Percentiles rank a stretch among this genome's conserved stretches.
Conservation (phyloP, 352 stramenopile species). For the Globisporangium splendens region DNA sequence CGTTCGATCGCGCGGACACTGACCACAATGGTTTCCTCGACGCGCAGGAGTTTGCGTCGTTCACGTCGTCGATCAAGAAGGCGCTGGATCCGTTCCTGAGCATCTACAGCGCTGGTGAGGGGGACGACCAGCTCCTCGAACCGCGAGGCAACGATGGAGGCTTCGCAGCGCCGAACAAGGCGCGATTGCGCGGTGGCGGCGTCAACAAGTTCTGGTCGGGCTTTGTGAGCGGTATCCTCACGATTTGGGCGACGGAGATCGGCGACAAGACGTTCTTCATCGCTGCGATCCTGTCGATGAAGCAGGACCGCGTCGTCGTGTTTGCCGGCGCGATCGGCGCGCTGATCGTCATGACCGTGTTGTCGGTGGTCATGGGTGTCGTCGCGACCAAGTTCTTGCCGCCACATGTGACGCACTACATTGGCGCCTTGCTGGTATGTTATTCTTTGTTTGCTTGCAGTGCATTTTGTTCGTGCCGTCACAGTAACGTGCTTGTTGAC, state of each 20-base stretch:
- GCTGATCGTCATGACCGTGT: constrained; percentile 96
- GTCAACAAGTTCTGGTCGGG: constrained; percentile 85
- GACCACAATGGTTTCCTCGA: constrained; percentile 76
- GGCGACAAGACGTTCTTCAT: constrained; percentile 99
- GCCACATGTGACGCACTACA: constrained; percentile 93
- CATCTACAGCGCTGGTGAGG: constrained; percentile 16
- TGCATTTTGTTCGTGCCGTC: background rate
- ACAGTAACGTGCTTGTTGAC: constrained; percentile 5
- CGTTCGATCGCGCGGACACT: constrained; percentile 61
- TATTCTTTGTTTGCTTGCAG: background rate
- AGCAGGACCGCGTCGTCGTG: constrained; percentile 93
- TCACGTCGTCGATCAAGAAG: constrained; percentile 48
- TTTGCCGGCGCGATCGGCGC: constrained; percentile 94
- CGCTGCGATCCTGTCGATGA: constrained; percentile 95
- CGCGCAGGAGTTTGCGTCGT: constrained; percentile 56
- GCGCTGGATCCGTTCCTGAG: constrained; percentile 53
- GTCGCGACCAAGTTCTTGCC: constrained; percentile 95
- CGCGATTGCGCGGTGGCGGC: constrained; percentile 32
- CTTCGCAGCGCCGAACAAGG: background rate
- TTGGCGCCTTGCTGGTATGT: constrained; percentile 86
- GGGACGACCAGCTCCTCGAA: constrained; percentile 14
- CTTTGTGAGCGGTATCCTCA: constrained; percentile 87
- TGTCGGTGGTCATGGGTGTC: constrained; percentile 96
- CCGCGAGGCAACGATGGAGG: constrained; percentile 1
- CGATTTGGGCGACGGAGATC: constrained; percentile 98